phyloP scores from a whole-genome alignment of 108 stramenopile genomes.

The Nitzschia sp. region DNA sequence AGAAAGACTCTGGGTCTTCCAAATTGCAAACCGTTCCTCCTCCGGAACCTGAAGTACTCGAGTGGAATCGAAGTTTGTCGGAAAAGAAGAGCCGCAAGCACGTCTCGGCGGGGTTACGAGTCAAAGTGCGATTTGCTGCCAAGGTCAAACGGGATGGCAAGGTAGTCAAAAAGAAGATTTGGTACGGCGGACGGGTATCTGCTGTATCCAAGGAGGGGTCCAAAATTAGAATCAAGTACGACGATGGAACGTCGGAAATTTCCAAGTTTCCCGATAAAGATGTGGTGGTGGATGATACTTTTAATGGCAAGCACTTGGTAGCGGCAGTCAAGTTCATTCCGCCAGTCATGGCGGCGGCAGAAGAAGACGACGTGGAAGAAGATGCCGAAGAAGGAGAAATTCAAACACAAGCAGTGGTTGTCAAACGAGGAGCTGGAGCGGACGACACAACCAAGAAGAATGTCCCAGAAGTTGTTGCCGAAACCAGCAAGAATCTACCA shows the following conservation, averaged over 20 bases:
- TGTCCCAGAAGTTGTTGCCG: too few species aligned
- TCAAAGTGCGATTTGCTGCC: slow-evolving; percentile 77
- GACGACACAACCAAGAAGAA: not conserved
- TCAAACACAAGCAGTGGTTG: not conserved
- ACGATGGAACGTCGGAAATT: slow-evolving; percentile 80
- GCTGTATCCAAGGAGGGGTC: slow-evolving; percentile 46
- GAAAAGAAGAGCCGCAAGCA: slow-evolving; percentile 44
- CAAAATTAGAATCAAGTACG: slow-evolving; percentile 79
- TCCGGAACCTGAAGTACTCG: slow-evolving; percentile 51
- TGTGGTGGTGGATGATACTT: slow-evolving; percentile 74
- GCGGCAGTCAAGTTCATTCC: slow-evolving; percentile 44
- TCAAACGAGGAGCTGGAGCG: not conserved
- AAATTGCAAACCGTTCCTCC: slow-evolving; percentile 53
- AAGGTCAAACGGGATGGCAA: slow-evolving; percentile 54
- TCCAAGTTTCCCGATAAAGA: slow-evolving; percentile 86
- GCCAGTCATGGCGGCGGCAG: slow-evolving; percentile 6
- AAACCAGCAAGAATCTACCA: not conserved
- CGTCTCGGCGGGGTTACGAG: slow-evolving; percentile 53
- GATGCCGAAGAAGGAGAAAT: slow-evolving; percentile 20
- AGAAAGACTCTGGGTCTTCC: not conserved
- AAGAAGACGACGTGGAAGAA: slow-evolving; percentile 14
- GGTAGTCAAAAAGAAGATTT: slow-evolving; percentile 54
- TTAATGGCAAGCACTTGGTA: slow-evolving; percentile 66
- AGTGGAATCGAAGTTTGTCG: slow-evolving; percentile 40
- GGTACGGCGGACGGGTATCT: slow-evolving; percentile 77